Evolutionary conservation across 495 filamentous ascomycete genomes (phyloP), one percentile per base, ranked within the genome.

Genomic region (Trichoderma orchidacearum): DNA sequence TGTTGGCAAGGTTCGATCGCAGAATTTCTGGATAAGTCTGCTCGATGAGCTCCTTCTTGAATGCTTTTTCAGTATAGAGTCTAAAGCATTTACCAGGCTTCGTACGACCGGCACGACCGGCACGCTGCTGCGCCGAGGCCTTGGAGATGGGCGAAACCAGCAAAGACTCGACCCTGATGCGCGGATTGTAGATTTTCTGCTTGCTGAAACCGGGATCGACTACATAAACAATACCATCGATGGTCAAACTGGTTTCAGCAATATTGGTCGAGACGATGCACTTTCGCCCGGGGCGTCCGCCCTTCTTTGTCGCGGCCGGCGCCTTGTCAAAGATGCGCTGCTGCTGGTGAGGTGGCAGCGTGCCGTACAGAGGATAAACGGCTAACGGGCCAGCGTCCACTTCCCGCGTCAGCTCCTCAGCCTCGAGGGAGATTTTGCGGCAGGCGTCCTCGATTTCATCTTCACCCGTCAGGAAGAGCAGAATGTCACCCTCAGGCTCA

Each of bases 121-220:
- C 94, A 71, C 94, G 78, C 70, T 99, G 94, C 62, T 96, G 90
- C 0, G 94, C 94, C n/a, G 93, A 97, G 12, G 94, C 94, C 71
- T 95, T 96, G 30, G 92, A 96, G 55, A 97, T 97, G 4, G 94
- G 87, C 12, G 94, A 95, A 5, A 99, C 91, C 5, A 99, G 75
- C 1, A 99, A 75, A 0, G 94, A 97, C 69, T 99, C 94, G 36
- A 97, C 91, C 65, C 94, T 86, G 56, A 96, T 88, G 54, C 94
- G 84, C 25, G 94, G 92, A 65, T 97, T 96, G 78, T 97, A 99
- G 60, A 99, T 90, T 72, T 99, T 99, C 68, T 99, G 94, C 77
- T 99, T 99, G 68, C 88, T 95, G 73, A 99, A 99, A 21, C 94
- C 94, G 6, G 94, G 93, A 66, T 99, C 94, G 8, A 99, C 91